These are phyloP conservation scores for Pholiota molesta DNA, from an alignment of 768 basidiomycete genomes.

Conservation along the genomic window DNA sequence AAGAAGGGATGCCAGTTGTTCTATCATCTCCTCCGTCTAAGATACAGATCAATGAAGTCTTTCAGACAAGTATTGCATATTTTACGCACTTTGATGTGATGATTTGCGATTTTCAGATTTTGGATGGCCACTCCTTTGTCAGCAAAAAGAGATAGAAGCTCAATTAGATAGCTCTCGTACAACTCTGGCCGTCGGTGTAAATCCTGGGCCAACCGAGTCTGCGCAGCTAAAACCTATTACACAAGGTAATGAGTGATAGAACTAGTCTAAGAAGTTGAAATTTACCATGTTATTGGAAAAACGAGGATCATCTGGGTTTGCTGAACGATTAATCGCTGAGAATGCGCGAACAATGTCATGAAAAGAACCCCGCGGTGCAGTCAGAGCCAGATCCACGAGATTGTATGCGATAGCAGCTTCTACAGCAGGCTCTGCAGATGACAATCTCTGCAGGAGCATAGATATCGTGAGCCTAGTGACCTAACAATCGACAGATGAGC, in stretches of 20 bases:
- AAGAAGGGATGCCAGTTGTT: conserved; percentile 84
- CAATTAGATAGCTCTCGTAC: conserved; percentile 79
- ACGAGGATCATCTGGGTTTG: conserved; percentile 87
- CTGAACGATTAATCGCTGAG: conserved; percentile 80
- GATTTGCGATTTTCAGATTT: conserved; percentile 69
- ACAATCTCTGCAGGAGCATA: conserved; percentile 88
- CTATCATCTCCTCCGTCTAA: conserved; percentile 82
- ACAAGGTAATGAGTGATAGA: neutral
- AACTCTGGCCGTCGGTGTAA: conserved; percentile 74
- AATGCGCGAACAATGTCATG: conserved; percentile 84
- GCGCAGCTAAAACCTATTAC: conserved; percentile 82
- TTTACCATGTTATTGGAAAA: conserved; percentile 90
- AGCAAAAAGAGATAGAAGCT: conserved; percentile 82
- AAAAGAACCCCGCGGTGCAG: conserved; percentile 76
- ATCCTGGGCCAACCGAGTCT: conserved; percentile 87
- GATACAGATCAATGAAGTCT: neutral
- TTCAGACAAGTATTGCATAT: neutral
- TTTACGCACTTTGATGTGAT: conserved; percentile 60
- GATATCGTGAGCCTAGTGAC: conserved; percentile 88
- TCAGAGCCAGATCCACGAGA: conserved; percentile 85
- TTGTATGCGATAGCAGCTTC: conserved; percentile 93
- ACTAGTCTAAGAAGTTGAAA: neutral
- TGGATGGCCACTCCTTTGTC: conserved; percentile 94
- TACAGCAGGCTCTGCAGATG: conserved; percentile 82
- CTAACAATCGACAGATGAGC: conserved; percentile 34